phyloP scores from a whole-genome alignment of 208 protist genomes.

The Wallacemonas sp. region DNA sequence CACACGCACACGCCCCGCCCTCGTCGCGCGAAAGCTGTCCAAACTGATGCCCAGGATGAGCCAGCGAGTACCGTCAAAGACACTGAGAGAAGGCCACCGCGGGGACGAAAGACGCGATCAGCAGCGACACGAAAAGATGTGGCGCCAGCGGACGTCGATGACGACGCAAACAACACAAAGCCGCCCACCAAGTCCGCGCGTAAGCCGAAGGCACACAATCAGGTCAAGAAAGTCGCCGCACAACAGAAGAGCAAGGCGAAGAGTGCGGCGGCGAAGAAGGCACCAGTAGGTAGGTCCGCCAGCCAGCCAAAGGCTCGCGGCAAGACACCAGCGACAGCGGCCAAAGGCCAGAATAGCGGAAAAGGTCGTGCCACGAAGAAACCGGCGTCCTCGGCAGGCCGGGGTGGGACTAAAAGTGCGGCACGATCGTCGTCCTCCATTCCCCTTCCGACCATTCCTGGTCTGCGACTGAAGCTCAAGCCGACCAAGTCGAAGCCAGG shows the following conservation, averaged over 20 bases:
- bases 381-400: constrained; percentile 4
- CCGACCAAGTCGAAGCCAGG: not conserved
- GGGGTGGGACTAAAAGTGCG: not conserved
- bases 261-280: not conserved
- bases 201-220: too few relatives aligned
- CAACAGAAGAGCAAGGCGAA: not conserved
- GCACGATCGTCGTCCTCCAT: not conserved
- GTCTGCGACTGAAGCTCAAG: not conserved
- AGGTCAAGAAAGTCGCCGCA: too few relatives aligned
- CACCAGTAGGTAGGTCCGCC: not conserved
- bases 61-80: too few relatives aligned
- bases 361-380: constrained; percentile 16
- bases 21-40: too few relatives aligned
- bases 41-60: too few relatives aligned
- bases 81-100: too few relatives aligned
- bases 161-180: too few relatives aligned
- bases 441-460: constrained; percentile 8
- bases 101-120: too few relatives aligned
- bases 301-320: not conserved
- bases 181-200: too few relatives aligned
- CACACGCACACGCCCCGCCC: too few relatives aligned
- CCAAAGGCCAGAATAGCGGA: not conserved
- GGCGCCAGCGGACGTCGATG: too few relatives aligned
- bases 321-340: not conserved
- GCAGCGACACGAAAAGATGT: too few relatives aligned